These are phyloP conservation scores for Vitis rotundifolia DNA, from an alignment of 164 flowering plant species.

Conservation along the genomic window DNA sequence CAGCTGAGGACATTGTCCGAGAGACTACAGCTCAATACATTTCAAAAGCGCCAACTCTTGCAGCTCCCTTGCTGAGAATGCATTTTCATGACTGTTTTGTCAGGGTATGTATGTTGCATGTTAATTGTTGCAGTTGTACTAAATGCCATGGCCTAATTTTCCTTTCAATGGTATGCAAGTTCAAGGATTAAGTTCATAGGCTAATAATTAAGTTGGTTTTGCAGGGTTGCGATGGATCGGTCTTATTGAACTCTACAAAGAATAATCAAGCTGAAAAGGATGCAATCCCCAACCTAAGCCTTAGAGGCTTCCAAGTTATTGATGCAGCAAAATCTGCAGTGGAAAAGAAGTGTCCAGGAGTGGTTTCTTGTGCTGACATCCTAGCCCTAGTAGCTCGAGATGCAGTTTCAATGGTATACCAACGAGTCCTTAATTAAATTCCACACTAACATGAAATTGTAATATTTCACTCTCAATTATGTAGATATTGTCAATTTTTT, in stretches of 20 bases:
- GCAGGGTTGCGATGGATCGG: slow-evolving; percentile 76
- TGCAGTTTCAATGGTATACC: slow-evolving; percentile 34
- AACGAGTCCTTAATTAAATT: too few relatives aligned
- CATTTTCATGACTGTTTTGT: slow-evolving; percentile 70
- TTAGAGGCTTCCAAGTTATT: slow-evolving; percentile 55
- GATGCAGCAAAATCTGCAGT: slow-evolving; percentile 47
- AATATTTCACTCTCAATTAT: too few relatives aligned
- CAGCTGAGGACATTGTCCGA: slow-evolving; percentile 27
- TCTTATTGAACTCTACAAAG: slow-evolving; percentile 47
- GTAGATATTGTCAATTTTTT: too few relatives aligned
- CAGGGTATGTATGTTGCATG: slow-evolving; percentile 37
- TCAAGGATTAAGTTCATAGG: not conserved
- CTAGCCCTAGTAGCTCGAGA: slow-evolving; percentile 60
- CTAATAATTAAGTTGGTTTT: not conserved
- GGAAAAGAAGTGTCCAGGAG: slow-evolving; percentile 54
- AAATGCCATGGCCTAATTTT: too few relatives aligned
- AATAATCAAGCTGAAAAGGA: slow-evolving; percentile 46
- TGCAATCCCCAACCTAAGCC: slow-evolving; percentile 36
- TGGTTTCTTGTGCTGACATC: slow-evolving; percentile 51
- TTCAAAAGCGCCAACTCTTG: slow-evolving; percentile 33
- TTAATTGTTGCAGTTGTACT: too few relatives aligned
- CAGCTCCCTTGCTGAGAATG: slow-evolving; percentile 50
- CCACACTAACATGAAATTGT: too few relatives aligned
- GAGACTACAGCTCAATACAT: slow-evolving; percentile 13
- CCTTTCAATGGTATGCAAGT: not conserved